Conservation (phyloP, 345 rosid species). For the Bruguiera gymnorhiza region DNA sequence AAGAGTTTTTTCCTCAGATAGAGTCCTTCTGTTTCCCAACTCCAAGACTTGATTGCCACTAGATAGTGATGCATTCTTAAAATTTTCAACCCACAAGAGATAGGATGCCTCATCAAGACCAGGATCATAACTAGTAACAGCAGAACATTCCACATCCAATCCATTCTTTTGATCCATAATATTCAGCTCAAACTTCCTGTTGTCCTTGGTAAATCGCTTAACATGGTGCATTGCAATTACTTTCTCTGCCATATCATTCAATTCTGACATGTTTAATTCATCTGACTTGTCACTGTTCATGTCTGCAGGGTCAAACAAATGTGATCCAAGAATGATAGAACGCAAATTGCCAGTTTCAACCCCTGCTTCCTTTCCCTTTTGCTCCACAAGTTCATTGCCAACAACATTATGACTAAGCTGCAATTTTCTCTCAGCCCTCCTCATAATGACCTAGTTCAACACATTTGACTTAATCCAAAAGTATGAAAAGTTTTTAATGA, state of each 20-base stretch:
- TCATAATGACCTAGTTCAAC: constrained; percentile 61
- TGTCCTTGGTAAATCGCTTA: constrained; percentile 35
- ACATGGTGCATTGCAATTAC: constrained; percentile 57
- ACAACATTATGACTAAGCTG: constrained; percentile 73
- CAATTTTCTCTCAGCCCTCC: constrained; percentile 75
- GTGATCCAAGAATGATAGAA: constrained; percentile 71
- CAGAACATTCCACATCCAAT: constrained; percentile 25
- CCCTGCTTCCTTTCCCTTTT: constrained; percentile 47
- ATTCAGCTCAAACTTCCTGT: constrained; percentile 49
- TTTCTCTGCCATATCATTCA: constrained; percentile 60
- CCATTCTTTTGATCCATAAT: constrained; percentile 30
- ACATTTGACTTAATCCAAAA: neutral
- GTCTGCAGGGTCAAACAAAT: constrained; percentile 56
- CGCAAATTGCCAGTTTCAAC: constrained; percentile 50
- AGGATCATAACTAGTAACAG: constrained; percentile 36
- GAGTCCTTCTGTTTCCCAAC: constrained; percentile 41
- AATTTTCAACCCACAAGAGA: constrained; percentile 77
- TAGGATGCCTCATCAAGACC: constrained; percentile 83
- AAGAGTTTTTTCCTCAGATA: constrained; percentile 40
- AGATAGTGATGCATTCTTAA: constrained; percentile 51
- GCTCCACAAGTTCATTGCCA: constrained; percentile 42
- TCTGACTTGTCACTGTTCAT: constrained; percentile 39
- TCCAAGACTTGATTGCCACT: constrained; percentile 32
- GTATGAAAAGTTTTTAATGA: neutral
- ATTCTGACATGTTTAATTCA: constrained; percentile 45